A percentile compares a stretch with the other conserved stretches of the same genome.
phyloP scores from a whole-genome alignment of 176 grass and related monocot genomes.

The Paspalum vaginatum region DNA sequence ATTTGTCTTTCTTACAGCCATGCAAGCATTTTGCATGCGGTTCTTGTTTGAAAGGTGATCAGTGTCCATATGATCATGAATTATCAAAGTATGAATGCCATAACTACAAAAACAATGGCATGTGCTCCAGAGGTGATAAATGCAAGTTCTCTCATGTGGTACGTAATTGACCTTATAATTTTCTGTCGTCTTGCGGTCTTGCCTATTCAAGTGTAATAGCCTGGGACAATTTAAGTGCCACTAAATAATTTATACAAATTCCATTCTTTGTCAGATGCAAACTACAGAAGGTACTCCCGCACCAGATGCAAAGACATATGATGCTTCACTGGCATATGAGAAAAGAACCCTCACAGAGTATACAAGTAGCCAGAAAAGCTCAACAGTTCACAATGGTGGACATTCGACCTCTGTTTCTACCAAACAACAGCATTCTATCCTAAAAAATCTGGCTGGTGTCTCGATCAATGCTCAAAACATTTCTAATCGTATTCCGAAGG shows the following conservation, averaged over 20 bases:
- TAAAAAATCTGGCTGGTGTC: conserved; percentile 40
- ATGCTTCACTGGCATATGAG: conserved; percentile 35
- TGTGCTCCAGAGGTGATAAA: conserved; percentile 74
- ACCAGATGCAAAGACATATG: conserved; percentile 51
- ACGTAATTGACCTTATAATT: conserved; percentile 19
- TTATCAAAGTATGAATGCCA: conserved; percentile 90
- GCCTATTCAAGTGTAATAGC: conserved; percentile 25
- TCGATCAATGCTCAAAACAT: conserved; percentile 44
- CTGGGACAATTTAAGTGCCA: background rate
- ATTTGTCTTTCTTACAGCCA: conserved; percentile 52
- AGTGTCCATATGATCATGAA: conserved; percentile 92
- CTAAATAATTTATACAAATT: background rate
- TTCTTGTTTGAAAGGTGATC: conserved; percentile 94
- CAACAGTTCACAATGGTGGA: conserved; percentile 33
- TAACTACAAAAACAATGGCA: conserved; percentile 73
- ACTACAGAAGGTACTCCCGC: conserved; percentile 42
- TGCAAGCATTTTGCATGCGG: conserved; percentile 82
- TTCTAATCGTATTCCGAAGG: conserved; percentile 62
- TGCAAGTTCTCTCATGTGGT: conserved; percentile 99
- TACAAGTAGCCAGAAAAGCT: conserved; percentile 48
- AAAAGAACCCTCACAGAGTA: conserved; percentile 53
- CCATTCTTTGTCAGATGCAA: conserved; percentile 54
- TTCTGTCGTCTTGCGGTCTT: conserved; percentile 21
- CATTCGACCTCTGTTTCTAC: conserved; percentile 39
- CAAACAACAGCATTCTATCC: conserved; percentile 35